A percentile compares a stretch with the other conserved stretches of the same genome.
phyloP scores from a whole-genome alignment of 257 asterid species.

The Solanum dulcamara region DNA sequence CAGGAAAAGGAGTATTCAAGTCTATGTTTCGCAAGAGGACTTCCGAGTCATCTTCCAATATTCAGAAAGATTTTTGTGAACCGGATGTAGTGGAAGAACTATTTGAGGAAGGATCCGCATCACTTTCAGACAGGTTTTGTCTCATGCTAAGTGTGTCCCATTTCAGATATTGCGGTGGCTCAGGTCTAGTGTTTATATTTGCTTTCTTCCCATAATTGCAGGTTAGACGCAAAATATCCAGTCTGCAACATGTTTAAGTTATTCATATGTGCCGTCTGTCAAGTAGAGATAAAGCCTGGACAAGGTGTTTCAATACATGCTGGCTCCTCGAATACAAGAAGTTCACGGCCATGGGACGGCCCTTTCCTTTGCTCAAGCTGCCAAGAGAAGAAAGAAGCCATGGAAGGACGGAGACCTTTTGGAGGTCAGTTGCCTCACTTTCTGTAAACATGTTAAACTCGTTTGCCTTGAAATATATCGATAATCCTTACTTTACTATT shows the following conservation, averaged over 20 bases:
- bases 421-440: slow-evolving; percentile 44
- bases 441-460: not conserved
- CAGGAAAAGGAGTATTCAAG: slow-evolving; percentile 68
- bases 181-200: not conserved
- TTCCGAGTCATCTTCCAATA: slow-evolving; percentile 47
- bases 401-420: slow-evolving; percentile 82
- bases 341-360: slow-evolving; percentile 93
- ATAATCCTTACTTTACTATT: slow-evolving; percentile 1
- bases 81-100: slow-evolving; percentile 77
- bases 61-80: slow-evolving; percentile 47
- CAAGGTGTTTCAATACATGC: slow-evolving; percentile 83
- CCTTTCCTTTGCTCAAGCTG: slow-evolving; percentile 93
- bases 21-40: slow-evolving; percentile 68
- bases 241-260: slow-evolving; percentile 91
- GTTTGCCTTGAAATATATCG: not conserved
- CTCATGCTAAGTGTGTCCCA: not conserved
- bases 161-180: not conserved
- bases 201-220: slow-evolving; percentile 10
- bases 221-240: slow-evolving; percentile 88
- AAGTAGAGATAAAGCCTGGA: slow-evolving; percentile 84
- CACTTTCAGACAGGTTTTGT: slow-evolving; percentile 75
- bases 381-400: slow-evolving; percentile 93
- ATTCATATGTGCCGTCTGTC: slow-evolving; percentile 92
- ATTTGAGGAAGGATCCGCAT: slow-evolving; percentile 93
- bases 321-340: slow-evolving; percentile 36